Percentiles rank a stretch among this genome's conserved stretches.
Evolutionary conservation across 805 yeast species (phyloP).

Genomic region (Pichia manshurica): DNA sequence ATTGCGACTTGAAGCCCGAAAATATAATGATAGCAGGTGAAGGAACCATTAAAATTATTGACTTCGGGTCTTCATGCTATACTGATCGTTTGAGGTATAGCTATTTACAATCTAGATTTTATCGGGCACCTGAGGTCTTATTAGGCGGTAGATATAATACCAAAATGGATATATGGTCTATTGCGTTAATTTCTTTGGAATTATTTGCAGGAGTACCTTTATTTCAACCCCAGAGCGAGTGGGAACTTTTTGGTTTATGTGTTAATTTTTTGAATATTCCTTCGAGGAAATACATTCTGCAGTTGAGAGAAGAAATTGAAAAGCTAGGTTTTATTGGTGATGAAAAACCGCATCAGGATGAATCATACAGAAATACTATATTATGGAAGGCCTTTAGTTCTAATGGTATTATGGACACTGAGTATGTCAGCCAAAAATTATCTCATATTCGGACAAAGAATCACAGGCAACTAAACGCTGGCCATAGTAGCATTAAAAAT

Average conservation of each 20-base stretch:
- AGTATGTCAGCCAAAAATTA: conserved; percentile 16
- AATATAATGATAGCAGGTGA: conserved; percentile 38
- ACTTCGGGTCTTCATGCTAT: conserved; percentile 67
- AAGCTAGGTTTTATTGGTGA: conserved; percentile 31
- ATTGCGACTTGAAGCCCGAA: conserved; percentile 85
- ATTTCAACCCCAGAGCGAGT: conserved; percentile 45
- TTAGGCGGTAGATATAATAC: conserved; percentile 56
- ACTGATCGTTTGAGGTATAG: conserved; percentile 40
- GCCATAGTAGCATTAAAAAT: conserved; percentile 17
- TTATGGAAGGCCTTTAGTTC: conserved; percentile 34
- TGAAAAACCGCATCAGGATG: conserved; percentile 13
- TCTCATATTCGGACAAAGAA: not conserved
- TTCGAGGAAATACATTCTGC: conserved; percentile 33
- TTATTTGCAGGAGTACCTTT: conserved; percentile 53
- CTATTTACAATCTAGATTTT: conserved; percentile 60
- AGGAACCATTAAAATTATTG: conserved; percentile 57
- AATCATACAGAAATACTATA: conserved; percentile 20
- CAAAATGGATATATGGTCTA: conserved; percentile 81
- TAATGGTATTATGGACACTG: conserved; percentile 24
- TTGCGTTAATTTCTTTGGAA: conserved; percentile 91
- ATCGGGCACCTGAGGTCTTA: conserved; percentile 74
- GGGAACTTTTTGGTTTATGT: conserved; percentile 40
- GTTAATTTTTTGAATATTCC: conserved; percentile 44
- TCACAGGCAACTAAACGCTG: conserved; percentile 17
- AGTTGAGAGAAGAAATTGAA: conserved; percentile 35